These are phyloP conservation scores for Saposhnikovia divaricata DNA, from an alignment of 129 eudicot genomes.

Conservation along the genomic window DNA sequence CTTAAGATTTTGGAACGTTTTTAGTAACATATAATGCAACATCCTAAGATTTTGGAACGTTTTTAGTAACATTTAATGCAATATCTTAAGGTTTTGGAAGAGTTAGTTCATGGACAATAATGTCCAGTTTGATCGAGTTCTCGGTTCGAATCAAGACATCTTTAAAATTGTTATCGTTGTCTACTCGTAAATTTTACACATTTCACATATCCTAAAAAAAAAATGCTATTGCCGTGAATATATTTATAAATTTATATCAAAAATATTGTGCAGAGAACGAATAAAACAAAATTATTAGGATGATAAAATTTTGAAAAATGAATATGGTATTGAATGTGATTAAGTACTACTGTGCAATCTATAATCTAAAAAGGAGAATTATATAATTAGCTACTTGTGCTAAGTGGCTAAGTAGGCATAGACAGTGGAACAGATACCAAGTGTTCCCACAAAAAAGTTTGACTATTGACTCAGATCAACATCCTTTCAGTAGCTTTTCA, in stretches of 20 bases:
- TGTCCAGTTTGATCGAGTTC: not conserved
- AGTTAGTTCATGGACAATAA: no score
- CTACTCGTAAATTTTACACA: no score
- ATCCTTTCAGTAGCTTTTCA: constrained; percentile 10
- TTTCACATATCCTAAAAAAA: no score
- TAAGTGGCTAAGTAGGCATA: not conserved
- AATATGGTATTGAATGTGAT: no score
- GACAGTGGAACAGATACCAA: not conserved
- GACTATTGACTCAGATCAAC: constrained; percentile 8
- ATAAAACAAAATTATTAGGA: no score
- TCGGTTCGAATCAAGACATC: no score
- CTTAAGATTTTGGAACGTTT: not conserved
- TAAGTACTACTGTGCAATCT: no score
- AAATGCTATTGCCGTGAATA: no score
- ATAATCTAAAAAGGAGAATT: not conserved
- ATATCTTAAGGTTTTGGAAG: not conserved
- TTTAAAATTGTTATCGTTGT: no score
- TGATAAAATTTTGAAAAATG: no score
- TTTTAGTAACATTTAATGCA: not conserved
- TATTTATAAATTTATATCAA: no score
- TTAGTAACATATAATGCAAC: not conserved
- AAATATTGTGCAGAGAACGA: no score
- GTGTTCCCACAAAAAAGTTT: not conserved
- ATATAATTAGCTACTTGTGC: not conserved
- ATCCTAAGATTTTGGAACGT: not conserved